Base-by-base conservation (phyloP, 352 stramenopile species). In the Globisporangium middletonii region DNA sequence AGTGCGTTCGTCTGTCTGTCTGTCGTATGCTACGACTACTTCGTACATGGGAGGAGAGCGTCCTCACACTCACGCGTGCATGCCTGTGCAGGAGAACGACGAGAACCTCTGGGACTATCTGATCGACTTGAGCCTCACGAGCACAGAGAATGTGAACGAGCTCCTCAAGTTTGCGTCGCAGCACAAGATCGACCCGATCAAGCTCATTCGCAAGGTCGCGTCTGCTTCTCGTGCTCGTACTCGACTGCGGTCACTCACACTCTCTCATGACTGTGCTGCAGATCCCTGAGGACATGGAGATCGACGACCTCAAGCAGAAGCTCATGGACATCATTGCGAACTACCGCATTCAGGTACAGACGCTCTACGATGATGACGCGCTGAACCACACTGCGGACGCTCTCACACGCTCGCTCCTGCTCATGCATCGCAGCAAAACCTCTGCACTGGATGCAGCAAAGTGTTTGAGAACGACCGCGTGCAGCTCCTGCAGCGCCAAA, bases 131-230 rank as follows among this genome's bases (percentile, higher is more conserved):
- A 92, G 81, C 51, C 63, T 94, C 26, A 86, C 79, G 19, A 92
- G 75, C 63, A 79, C 83, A 41, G 73, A 81, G 45, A 89, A 88
- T 59, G 79, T 94, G 23, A 75, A 91, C 47, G 63, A 89, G 43
- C 53, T 94, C 45, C 67, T 94, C 12, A 71, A 71, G 30, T 90
- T 88, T 49, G 84, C 84, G 0, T 72, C 76, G 6, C 73, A 89
- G 41, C 79, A 94, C 75, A 88, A 89, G 64, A 91, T 94, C 57
- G 84, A 94, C 44, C 84, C 84, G 11, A 88, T 91, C 53, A 89
- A 88, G 59, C 75, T 94, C 27, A 88, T 94, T 50, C 71, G 72
- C 62, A 94, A 94, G 77, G 81, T 89, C 64, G 42, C 60, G n/a
- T 27, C 18, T 41, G 18, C 12, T 3, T 11, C 6, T 1, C 5